A percentile compares a stretch with the other conserved stretches of the same genome.
phyloP scores from a whole-genome alignment of 108 stramenopile species.

The Skeletonema costatum region DNA sequence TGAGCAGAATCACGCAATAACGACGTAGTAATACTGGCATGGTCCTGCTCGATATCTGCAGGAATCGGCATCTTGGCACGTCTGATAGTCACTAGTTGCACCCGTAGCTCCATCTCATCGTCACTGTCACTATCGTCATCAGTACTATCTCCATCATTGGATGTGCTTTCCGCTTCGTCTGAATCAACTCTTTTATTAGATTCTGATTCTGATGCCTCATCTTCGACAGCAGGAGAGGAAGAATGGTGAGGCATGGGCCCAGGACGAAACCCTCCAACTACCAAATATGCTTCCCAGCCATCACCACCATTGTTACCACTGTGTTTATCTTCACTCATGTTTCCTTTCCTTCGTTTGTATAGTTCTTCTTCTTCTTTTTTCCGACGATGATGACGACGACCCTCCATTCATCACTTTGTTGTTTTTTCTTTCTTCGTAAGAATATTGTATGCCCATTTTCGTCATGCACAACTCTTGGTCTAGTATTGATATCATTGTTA shows the following conservation, averaged over 20 bases:
- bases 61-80: background rate
- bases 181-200: too few species aligned
- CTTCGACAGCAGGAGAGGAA: too few species aligned
- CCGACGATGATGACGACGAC: too few species aligned
- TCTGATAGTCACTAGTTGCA: constrained; percentile 32
- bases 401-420: background rate
- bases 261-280: constrained; percentile 42
- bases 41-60: background rate
- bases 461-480: background rate
- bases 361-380: background rate
- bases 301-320: background rate
- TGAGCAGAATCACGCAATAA: background rate
- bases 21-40: background rate
- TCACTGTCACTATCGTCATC: constrained; percentile 14
- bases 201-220: too few species aligned
- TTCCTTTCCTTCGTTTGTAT: background rate
- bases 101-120: constrained; percentile 14
- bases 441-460: background rate
- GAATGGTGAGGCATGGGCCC: background rate
- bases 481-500: background rate
- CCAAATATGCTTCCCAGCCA: constrained; percentile 35
- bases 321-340: background rate
- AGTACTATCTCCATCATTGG: constrained; percentile 2
- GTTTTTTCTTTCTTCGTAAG: background rate
- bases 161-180: too few species aligned